These are phyloP conservation scores for Naegleria lovaniensis DNA, from an alignment of 208 protist species.

Conservation along the genomic window DNA sequence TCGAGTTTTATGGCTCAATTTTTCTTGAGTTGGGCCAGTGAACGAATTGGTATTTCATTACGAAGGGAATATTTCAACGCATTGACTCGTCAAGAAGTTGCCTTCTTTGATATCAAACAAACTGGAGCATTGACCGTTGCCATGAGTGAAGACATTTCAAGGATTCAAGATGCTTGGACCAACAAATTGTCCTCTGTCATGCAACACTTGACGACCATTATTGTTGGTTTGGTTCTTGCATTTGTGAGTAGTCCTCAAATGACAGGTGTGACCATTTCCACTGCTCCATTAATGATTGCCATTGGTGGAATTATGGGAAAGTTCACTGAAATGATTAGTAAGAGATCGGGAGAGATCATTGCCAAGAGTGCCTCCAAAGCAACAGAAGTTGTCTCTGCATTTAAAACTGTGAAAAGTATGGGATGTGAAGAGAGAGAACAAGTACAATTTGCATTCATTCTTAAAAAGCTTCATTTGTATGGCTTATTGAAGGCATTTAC, in stretches of 20 bases:
- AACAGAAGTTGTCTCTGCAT: neutral
- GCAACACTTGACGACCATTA: neutral
- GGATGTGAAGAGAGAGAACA: neutral
- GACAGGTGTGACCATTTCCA: neutral
- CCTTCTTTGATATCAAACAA: slow-evolving; percentile 18
- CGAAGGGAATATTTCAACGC: neutral
- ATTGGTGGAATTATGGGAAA: neutral
- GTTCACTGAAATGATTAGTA: neutral
- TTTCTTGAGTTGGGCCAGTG: neutral
- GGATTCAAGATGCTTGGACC: neutral
- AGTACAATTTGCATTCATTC: neutral
- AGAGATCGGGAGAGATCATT: no score
- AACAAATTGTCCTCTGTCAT: neutral
- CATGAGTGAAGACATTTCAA: neutral
- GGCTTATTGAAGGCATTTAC: neutral
- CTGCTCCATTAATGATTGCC: neutral
- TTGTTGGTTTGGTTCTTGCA: neutral
- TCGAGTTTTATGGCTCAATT: neutral
- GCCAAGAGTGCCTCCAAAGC: neutral
- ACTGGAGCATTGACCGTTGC: neutral
- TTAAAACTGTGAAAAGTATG: neutral
- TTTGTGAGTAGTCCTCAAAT: neutral
- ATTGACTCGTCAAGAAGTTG: neutral
- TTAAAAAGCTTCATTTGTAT: neutral
- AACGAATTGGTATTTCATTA: neutral